A percentile compares a stretch with the other conserved stretches of the same genome.
These are phyloP conservation scores for Nematocida ironsii DNA, from an alignment of 371 early-diverging fungal genomes.

Conservation along the genomic window DNA sequence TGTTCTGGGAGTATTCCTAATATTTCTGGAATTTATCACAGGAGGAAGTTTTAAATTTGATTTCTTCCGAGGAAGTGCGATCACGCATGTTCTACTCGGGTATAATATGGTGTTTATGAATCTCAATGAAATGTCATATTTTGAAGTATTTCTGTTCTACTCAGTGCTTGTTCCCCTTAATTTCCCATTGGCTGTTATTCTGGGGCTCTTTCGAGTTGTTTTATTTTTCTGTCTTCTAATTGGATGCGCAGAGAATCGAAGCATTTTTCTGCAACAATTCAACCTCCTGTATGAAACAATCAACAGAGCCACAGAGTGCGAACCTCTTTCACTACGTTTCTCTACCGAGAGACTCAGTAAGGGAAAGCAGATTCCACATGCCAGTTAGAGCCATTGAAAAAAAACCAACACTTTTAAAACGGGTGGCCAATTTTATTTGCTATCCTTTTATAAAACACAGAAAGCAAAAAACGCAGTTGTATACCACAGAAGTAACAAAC, in stretches of 20 bases:
- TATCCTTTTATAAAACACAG: background rate
- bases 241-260: background rate
- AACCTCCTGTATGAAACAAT: slow-evolving; percentile 22
- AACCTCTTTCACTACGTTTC: background rate
- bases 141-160: slow-evolving; percentile 43
- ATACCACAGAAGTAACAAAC: background rate
- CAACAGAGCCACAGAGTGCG: background rate
- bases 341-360: background rate
- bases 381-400: background rate
- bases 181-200: slow-evolving; percentile 41
- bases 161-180: slow-evolving; percentile 16
- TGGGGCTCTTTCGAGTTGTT: background rate
- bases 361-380: background rate
- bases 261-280: background rate
- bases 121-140: background rate
- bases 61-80: background rate
- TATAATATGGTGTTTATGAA: background rate
- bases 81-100: too few species aligned
- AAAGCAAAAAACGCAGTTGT: background rate
- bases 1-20: slow-evolving; percentile 3
- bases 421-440: background rate
- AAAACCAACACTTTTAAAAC: background rate
- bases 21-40: slow-evolving; percentile 8
- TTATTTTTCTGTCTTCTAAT: background rate
- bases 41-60: slow-evolving; percentile 12